phyloP scores from a whole-genome alignment of 148 eudicot genomes.

The Camellia granthamiana region DNA sequence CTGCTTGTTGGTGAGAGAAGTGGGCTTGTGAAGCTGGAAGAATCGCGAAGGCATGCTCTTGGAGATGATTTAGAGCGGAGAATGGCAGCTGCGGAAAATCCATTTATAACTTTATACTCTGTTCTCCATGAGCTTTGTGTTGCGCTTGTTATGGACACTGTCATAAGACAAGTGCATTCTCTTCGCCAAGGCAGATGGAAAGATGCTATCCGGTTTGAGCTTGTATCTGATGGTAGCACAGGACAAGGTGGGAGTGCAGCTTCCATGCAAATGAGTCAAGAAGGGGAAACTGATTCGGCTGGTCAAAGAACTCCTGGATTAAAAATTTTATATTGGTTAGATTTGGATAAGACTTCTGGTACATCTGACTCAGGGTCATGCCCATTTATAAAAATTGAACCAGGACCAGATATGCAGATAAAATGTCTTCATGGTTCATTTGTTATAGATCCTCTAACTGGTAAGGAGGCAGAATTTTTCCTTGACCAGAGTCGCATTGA shows the following conservation, averaged over 20 bases:
- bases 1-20: constrained; percentile 95
- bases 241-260: constrained; percentile 58
- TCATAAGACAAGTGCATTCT: constrained; percentile 76
- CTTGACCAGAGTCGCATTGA: constrained; percentile 85
- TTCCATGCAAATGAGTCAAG: constrained; percentile 59
- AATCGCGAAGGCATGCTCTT: constrained; percentile 64
- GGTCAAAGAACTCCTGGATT: constrained; percentile 82
- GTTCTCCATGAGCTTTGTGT: constrained; percentile 92
- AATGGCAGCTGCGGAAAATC: constrained; percentile 92
- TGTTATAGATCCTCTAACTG: constrained; percentile 81
- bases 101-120: constrained; percentile 75
- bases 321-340: constrained; percentile 88
- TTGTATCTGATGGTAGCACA: constrained; percentile 63
- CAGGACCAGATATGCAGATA: constrained; percentile 76
- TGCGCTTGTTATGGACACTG: constrained; percentile 93
- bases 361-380: constrained; percentile 57
- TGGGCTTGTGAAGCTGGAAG: constrained; percentile 85
- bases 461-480: constrained; percentile 78
- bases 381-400: constrained; percentile 88
- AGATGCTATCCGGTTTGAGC: constrained; percentile 94
- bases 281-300: constrained; percentile 79
- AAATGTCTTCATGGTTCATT: constrained; percentile 85
- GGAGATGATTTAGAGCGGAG: constrained; percentile 98
- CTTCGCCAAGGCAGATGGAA: constrained; percentile 95
- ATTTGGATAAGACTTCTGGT: constrained; percentile 57